phyloP scores from a whole-genome alignment of 805 yeast genomes.

The Schwanniomyces polymorphus region DNA sequence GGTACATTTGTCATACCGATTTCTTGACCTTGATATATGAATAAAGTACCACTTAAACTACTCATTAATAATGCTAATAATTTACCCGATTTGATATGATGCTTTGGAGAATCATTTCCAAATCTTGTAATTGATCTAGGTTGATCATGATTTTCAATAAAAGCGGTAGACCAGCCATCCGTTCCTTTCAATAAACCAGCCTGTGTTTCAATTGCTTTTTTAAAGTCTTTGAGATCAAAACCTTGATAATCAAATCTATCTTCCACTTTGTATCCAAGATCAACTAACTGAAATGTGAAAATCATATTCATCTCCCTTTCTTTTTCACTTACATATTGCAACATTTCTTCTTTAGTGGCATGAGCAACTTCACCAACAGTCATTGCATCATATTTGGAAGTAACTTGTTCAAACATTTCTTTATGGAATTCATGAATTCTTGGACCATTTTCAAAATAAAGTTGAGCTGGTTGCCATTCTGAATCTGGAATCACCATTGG shows the following conservation, averaged over 20 bases:
- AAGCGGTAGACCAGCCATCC: slow-evolving; percentile 61
- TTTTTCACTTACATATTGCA: slow-evolving; percentile 42
- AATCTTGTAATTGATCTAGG: slow-evolving; percentile 54
- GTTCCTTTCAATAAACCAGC: slow-evolving; percentile 43
- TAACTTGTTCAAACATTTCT: slow-evolving; percentile 46
- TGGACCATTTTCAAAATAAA: slow-evolving; percentile 46
- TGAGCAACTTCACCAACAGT: slow-evolving; percentile 61
- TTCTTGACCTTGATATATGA: slow-evolving; percentile 63
- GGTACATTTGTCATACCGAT: slow-evolving; percentile 55
- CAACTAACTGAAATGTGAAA: slow-evolving; percentile 31
- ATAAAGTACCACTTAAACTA: slow-evolving; percentile 54
- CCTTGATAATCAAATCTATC: slow-evolving; percentile 37
- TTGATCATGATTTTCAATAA: slow-evolving; percentile 61
- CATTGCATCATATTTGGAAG: slow-evolving; percentile 49
- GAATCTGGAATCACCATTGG: slow-evolving; percentile 43
- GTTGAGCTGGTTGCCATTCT: slow-evolving; percentile 39
- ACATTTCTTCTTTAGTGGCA: slow-evolving; percentile 39
- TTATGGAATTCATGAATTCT: slow-evolving; percentile 58
- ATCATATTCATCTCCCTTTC: slow-evolving; percentile 38
- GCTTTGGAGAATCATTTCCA: slow-evolving; percentile 39
- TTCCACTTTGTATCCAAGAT: slow-evolving; percentile 36
- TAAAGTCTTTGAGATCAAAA: slow-evolving; percentile 38
- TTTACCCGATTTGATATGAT: slow-evolving; percentile 44
- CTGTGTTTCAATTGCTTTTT: slow-evolving; percentile 35
- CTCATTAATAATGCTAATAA: slow-evolving; percentile 45